phyloP scores from a whole-genome alignment of 2,329 filamentous ascomycete species.

The Metarhizium guizhouense region DNA sequence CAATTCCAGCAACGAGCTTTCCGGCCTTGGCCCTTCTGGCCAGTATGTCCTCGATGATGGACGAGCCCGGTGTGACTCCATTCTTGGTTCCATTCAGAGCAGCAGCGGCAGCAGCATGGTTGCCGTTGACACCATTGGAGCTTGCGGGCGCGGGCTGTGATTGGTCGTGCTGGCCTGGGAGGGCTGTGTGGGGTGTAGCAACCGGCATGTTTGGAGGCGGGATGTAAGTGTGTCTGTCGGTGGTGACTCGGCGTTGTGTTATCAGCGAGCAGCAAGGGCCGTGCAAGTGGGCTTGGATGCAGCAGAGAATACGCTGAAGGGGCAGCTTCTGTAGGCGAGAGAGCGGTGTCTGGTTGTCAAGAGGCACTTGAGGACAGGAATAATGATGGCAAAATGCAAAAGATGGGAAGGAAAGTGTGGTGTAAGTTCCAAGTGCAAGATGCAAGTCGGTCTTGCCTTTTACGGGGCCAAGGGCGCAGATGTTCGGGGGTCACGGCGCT shows the following conservation, averaged over 20 bases:
- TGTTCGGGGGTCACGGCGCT: neutral
- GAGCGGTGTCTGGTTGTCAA: no score
- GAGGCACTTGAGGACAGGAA: no score
- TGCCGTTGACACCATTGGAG: slow-evolving; percentile 13
- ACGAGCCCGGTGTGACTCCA: slow-evolving; percentile 5
- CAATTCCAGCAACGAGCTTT: slow-evolving; percentile 64
- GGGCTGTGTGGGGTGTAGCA: slow-evolving; percentile 1
- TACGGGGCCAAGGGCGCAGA: neutral
- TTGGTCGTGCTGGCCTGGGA: slow-evolving; percentile 3
- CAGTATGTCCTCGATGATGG: slow-evolving; percentile 21
- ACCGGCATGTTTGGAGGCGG: slow-evolving; percentile 4
- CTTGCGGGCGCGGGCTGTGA: slow-evolving; percentile 10
- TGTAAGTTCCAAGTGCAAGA: neutral
- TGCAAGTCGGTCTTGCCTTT: neutral
- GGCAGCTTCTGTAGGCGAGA: no score
- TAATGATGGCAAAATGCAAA: neutral
- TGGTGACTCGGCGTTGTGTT: no score
- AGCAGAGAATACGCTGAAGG: neutral
- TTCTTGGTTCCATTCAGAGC: slow-evolving; percentile 11
- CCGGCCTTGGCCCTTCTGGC: slow-evolving; percentile 56
- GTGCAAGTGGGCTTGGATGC: neutral
- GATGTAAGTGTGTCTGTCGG: neutral
- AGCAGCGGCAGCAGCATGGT: slow-evolving; percentile 9
- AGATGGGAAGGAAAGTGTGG: neutral
- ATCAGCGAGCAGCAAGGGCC: no score